Percentiles rank a stretch among this genome's conserved stretches.
Conservation (phyloP, 768 basidiomycete species). For the Naganishia onofrii region DNA sequence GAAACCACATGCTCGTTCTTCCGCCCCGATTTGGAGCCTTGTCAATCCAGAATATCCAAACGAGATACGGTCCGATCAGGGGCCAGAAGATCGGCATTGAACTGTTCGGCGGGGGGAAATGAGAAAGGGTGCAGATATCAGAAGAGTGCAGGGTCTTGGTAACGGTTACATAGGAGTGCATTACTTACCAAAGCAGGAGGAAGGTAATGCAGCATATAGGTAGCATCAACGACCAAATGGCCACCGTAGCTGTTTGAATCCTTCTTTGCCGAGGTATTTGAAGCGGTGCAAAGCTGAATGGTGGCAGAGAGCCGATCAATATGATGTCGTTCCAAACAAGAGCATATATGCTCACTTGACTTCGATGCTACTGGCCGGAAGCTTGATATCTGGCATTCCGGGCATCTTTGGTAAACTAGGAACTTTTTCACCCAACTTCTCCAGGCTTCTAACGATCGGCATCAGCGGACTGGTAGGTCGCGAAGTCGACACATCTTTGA, state of each 20-base stretch:
- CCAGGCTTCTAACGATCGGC: conserved; percentile 20
- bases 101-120: conserved; percentile 55
- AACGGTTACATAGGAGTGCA: not conserved
- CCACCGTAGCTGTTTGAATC: conserved; percentile 84
- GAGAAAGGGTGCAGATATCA: not conserved
- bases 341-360: conserved; percentile 26
- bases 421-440: conserved; percentile 23
- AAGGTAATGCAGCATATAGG: conserved; percentile 66
- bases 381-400: conserved; percentile 29
- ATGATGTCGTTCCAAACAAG: not conserved
- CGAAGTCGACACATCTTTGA: conserved; percentile 2
- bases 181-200: conserved; percentile 73
- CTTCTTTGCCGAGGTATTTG: conserved; percentile 80
- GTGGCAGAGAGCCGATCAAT: not conserved
- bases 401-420: conserved; percentile 30
- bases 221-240: conserved; percentile 80
- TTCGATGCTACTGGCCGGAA: conserved; percentile 31
- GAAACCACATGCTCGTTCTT: conserved; percentile 70
- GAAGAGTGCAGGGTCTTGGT: not conserved
- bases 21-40: conserved; percentile 70
- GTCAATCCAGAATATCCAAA: conserved; percentile 78
- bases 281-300: conserved; percentile 68
- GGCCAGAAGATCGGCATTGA: conserved; percentile 90
- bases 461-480: conserved; percentile 22
- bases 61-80: conserved; percentile 67